Evolutionary conservation across 2,329 filamentous ascomycete genomes (phyloP), one percentile per base, ranked within the genome.

Genomic region (Alternaria gaisen): DNA sequence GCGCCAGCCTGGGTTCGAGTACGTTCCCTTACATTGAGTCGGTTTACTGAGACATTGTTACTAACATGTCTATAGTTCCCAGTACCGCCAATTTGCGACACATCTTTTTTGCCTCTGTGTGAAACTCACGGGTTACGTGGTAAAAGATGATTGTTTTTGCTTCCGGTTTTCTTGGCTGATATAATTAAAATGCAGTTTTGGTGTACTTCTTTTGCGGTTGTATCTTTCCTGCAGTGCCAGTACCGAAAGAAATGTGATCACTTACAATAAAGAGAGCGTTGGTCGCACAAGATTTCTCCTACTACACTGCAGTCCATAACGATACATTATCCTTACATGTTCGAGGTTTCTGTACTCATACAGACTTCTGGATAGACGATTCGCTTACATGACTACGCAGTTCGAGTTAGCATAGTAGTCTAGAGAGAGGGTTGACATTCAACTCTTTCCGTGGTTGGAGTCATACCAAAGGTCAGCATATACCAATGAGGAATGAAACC

Each of bases 1-100:
- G 69, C 68, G 69, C 67, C 67, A 71, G 69, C 69, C 69, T 69
- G 69, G 68, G 69, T 70, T 71, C 67, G 69, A 70, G 63, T 68
- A 64, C 63, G 63, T 62, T 60, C 12, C 20, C 28, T 12, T n/a
- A 40, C n/a, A 36, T 24, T 30, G 36, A 52, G 50, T 41, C 22
- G 46, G 46, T 50, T 52, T 22, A 52, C 63, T 63, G 60, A 65
- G 62, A 63, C 58, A 67, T 67, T 34, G 28, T 42, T 44, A 14
- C 57, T 64, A 60, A 64, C 53, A 61, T 61, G 57, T 65, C 63
- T 61, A 22, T 55, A 66, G 63, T 71, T 71, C 69, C 68, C 69
- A 69, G 69, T 69, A 71, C 69, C 66, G 67, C 67, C 69, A 71
- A 63, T 55, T 44, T 58, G 62, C 60, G 61, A 63, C 55, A 58